A percentile compares a stretch with the other conserved stretches of the same genome.
These are phyloP conservation scores for Plantago major DNA, from an alignment of 257 asterid genomes.

Conservation along the genomic window DNA sequence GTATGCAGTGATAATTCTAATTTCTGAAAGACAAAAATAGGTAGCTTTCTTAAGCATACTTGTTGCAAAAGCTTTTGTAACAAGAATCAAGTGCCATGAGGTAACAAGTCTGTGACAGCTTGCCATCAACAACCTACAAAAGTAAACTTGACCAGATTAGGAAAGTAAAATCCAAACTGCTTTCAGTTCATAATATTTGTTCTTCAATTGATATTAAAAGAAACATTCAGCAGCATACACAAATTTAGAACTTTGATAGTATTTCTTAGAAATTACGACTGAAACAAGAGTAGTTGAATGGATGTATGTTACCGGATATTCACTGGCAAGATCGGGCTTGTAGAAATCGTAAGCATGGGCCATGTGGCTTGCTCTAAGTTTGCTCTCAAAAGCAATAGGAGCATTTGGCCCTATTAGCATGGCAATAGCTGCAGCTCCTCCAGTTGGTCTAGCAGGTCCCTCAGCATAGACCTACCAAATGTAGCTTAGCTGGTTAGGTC, in stretches of 20 bases:
- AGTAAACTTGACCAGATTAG: conserved; percentile 22
- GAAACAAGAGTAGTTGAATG: conserved; percentile 8
- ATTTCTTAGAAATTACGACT: conserved; percentile 16
- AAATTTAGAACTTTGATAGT: conserved; percentile 9
- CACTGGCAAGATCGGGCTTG: conserved; percentile 99
- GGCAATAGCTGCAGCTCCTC: conserved; percentile 99
- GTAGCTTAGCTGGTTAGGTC: conserved; percentile 13
- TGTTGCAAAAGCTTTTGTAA: conserved; percentile 70
- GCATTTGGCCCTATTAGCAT: conserved; percentile 97
- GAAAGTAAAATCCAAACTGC: conserved; percentile 4
- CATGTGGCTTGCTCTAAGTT: conserved; percentile 94
- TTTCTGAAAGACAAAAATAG: conserved; percentile 4
- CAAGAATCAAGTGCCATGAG: conserved; percentile 98
- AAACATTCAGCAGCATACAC: conserved; percentile 13
- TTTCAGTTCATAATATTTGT: not conserved
- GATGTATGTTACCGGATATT: conserved; percentile 75
- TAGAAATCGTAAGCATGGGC: conserved; percentile 92
- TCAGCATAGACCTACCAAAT: conserved; percentile 85
- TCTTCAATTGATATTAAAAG: not conserved
- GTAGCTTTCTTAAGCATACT: conserved; percentile 38
- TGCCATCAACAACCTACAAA: conserved; percentile 93
- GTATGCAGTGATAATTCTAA: conserved; percentile 12
- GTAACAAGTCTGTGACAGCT: conserved; percentile 98
- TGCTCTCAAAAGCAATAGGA: conserved; percentile 92
- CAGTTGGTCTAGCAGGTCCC: conserved; percentile 99